A percentile compares a stretch with the other conserved stretches of the same genome.
These are phyloP conservation scores for Alternaria ethzedia DNA, from an alignment of 2,329 filamentous ascomycete genomes.

Conservation along the genomic window DNA sequence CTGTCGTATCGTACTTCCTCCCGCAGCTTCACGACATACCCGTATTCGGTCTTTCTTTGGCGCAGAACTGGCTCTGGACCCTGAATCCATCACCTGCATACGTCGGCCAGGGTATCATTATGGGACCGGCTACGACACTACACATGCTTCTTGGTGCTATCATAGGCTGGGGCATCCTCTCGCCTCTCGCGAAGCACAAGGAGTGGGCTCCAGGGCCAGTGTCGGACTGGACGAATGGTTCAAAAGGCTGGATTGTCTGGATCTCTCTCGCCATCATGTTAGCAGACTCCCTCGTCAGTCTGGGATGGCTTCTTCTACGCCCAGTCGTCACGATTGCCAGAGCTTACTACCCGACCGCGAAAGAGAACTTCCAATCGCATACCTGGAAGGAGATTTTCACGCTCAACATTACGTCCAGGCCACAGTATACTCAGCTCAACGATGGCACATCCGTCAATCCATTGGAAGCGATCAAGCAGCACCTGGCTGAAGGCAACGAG, in stretches of 20 bases:
- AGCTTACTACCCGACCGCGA: slow-evolving; percentile 45
- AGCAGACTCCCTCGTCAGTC: slow-evolving; percentile 86
- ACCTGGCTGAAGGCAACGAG: slow-evolving; percentile 48
- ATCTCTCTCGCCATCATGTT: slow-evolving; percentile 96
- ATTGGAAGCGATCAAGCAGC: slow-evolving; percentile 39
- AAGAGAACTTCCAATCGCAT: slow-evolving; percentile 37
- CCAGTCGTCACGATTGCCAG: slow-evolving; percentile 62
- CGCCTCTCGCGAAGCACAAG: slow-evolving; percentile 81
- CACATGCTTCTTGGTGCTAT: slow-evolving; percentile 94
- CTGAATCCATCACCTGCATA: slow-evolving; percentile 97
- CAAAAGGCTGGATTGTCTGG: slow-evolving; percentile 99
- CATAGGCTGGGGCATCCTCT: slow-evolving; percentile 88
- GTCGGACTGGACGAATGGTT: slow-evolving; percentile 87
- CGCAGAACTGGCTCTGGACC: slow-evolving; percentile 88
- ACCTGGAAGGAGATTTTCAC: slow-evolving; percentile 46
- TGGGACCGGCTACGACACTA: slow-evolving; percentile 92
- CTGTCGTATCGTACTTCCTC: slow-evolving; percentile 86
- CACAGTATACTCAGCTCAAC: slow-evolving; percentile 49
- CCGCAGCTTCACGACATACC: slow-evolving; percentile 86
- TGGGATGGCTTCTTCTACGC: slow-evolving; percentile 76
- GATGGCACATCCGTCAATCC: slow-evolving; percentile 28
- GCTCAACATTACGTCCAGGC: slow-evolving; percentile 42
- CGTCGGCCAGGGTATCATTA: slow-evolving; percentile 96
- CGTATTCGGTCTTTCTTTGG: slow-evolving; percentile 77
- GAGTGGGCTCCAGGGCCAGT: slow-evolving; percentile 92